Percentiles rank a stretch among this genome's conserved stretches.
Evolutionary conservation across 106 monocot species (phyloP).

Genomic region (Narthecium ossifragum): DNA sequence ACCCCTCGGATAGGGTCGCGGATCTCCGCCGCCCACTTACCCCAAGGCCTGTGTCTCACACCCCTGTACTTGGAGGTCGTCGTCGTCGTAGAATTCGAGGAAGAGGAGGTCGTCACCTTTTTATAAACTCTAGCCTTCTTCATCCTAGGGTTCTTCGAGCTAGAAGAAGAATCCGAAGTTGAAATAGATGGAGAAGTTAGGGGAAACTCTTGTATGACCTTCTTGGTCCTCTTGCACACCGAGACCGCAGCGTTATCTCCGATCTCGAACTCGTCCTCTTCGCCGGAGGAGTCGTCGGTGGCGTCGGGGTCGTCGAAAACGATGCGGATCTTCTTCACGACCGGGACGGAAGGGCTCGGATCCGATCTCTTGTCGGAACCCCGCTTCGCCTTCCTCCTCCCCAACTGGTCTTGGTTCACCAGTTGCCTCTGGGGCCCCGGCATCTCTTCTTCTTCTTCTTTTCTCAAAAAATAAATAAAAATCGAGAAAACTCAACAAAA

Average conservation of each 20-base stretch:
- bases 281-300: constrained; percentile 29
- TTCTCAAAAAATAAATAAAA: background rate
- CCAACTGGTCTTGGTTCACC: background rate
- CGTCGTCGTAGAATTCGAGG: background rate
- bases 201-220: constrained; percentile 12
- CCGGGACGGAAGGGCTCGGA: background rate
- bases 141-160: background rate
- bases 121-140: background rate
- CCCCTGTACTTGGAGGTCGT: constrained; percentile 17
- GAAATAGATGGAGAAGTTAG: background rate
- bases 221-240: background rate
- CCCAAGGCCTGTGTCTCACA: constrained; percentile 40
- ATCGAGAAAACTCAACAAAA: background rate
- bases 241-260: no score
- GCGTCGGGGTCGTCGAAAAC: constrained; percentile 43
- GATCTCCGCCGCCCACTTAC: constrained; percentile 71
- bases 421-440: constrained; percentile 1
- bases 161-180: background rate
- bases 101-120: background rate
- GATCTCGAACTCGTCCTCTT: background rate
- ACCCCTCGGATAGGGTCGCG: constrained; percentile 31
- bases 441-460: background rate
- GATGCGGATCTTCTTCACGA: constrained; percentile 19
- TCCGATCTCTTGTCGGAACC: background rate
- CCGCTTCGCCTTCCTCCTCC: background rate